Conservation (phyloP, 257 asterid genomes). For the Ligustrum vulgare region DNA sequence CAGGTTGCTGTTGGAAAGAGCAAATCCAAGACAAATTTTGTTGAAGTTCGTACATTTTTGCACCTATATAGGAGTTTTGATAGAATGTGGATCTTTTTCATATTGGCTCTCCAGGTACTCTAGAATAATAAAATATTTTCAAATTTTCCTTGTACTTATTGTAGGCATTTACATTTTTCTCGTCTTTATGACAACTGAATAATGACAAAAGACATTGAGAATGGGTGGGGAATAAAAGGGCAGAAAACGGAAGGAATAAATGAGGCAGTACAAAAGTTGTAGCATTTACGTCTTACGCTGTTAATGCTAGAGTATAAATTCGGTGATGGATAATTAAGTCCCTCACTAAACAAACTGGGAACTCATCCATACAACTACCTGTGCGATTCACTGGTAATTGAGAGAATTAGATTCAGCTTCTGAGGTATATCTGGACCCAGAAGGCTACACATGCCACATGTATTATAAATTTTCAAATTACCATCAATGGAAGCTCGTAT, state of each 20-base stretch:
- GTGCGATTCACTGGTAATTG: neutral
- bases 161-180: neutral
- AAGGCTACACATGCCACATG: neutral
- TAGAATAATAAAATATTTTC: slow-evolving; percentile 6
- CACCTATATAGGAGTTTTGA: slow-evolving; percentile 94
- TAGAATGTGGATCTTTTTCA: slow-evolving; percentile 91
- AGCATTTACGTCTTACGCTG: slow-evolving; percentile 1
- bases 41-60: slow-evolving; percentile 95
- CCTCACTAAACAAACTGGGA: neutral
- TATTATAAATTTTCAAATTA: neutral
- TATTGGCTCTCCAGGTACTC: slow-evolving; percentile 89
- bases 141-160: neutral
- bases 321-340: neutral
- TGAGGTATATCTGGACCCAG: neutral
- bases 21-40: slow-evolving; percentile 95
- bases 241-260: slow-evolving; percentile 10
- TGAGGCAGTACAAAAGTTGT: slow-evolving; percentile 9
- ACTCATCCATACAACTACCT: neutral
- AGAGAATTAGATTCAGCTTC: neutral
- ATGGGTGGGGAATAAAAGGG: neutral
- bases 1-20: slow-evolving; percentile 58
- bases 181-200: slow-evolving; percentile 9
- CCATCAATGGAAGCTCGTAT: neutral
- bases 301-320: neutral
- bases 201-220: slow-evolving; percentile 11